These are phyloP conservation scores for Neurospora crassa DNA, from an alignment of 2,329 filamentous ascomycete genomes.

Conservation along the genomic window DNA sequence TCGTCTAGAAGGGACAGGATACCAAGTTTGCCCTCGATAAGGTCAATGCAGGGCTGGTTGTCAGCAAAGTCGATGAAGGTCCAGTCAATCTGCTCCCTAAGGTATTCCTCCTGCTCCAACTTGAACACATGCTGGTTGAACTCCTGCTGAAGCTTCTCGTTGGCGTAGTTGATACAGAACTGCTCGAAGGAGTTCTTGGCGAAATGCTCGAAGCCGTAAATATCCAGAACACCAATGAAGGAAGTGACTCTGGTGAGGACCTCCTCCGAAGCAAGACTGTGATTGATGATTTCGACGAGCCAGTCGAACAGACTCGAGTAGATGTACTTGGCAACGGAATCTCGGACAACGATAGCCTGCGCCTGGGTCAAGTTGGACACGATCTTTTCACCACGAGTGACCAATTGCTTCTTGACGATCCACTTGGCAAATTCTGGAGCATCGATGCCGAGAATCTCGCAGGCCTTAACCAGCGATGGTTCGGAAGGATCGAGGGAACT, in stretches of 20 bases:
- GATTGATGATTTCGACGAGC: slow-evolving; percentile 96
- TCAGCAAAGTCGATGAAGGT: slow-evolving; percentile 99
- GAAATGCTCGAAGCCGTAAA: slow-evolving; percentile 98
- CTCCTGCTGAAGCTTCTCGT: slow-evolving; percentile 97
- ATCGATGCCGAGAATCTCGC: slow-evolving; percentile 79
- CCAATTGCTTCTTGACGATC: slow-evolving; percentile 97
- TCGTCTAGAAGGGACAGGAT: slow-evolving; percentile 89
- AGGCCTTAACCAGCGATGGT: slow-evolving; percentile 72
- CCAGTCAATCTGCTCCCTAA: slow-evolving; percentile 95
- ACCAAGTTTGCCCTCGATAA: slow-evolving; percentile 95
- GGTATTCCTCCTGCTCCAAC: slow-evolving; percentile 95
- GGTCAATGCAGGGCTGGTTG: slow-evolving; percentile 96
- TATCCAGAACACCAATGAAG: slow-evolving; percentile 98
- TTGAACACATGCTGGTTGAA: slow-evolving; percentile 99
- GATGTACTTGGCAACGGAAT: slow-evolving; percentile 97
- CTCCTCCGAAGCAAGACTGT: slow-evolving; percentile 78
- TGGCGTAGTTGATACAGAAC: slow-evolving; percentile 99
- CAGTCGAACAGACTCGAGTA: slow-evolving; percentile 98
- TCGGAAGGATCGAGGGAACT: slow-evolving; percentile 74
- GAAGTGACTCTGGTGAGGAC: slow-evolving; percentile 73
- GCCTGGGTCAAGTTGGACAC: slow-evolving; percentile 90
- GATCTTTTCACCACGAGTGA: slow-evolving; percentile 95
- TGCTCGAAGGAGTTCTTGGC: slow-evolving; percentile 99
- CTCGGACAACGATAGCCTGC: slow-evolving; percentile 86
- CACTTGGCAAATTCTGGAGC: slow-evolving; percentile 83